Evolutionary conservation across 257 asterid species (phyloP), one percentile per base, ranked within the genome.

Genomic region (Ophiorrhiza pumila): DNA sequence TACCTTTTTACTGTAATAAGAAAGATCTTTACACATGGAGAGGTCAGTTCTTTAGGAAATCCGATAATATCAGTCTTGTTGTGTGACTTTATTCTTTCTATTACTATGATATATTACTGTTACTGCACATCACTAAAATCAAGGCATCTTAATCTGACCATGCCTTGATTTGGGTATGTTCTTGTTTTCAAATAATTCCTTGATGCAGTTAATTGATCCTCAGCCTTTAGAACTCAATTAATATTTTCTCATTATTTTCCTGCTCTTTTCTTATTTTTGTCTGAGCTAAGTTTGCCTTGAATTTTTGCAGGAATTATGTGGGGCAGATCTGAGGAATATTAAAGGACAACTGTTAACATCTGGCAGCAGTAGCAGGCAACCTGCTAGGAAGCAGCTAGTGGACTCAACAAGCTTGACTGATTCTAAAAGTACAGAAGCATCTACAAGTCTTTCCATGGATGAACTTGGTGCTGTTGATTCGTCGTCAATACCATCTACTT

Each of bases 361-460:
- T 73, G 88, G 90, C 70, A 76, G 80, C 79, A 82, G 79, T 73
- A 81, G 84, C 73, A 83, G 85, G 85, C 95, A 78, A 77, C 84
- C 88, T 75, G 80, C 85, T 62, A 84, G 89, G 73, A 91, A 89
- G 90, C 96, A 80, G 75, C 83, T 85, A 49, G 25, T 80, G 29
- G 96, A 91, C 64, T 53, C 96, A 42, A 29, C 90, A 43, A 88
- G 83, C 85, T 81, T 85, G 84, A 79, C 84, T 62, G 91, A 85
- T 80, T 89, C 92, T 62, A 89, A 86, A 77, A 86, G 82, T 59
- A 87, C 85, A 9, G 97, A 91, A 73, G 88, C 86, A 17, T 89
- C 93, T 23, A 75, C 85, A 46, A 83, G 87, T 72, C 81, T 88
- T 74, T 80, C 95, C 45, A 39, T 81, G 34, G 89, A 85, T 76